Percentiles rank a stretch among this genome's conserved stretches.
phyloP scores from a whole-genome alignment of 148 eudicot species.

The Pharnaceum exiguum region DNA sequence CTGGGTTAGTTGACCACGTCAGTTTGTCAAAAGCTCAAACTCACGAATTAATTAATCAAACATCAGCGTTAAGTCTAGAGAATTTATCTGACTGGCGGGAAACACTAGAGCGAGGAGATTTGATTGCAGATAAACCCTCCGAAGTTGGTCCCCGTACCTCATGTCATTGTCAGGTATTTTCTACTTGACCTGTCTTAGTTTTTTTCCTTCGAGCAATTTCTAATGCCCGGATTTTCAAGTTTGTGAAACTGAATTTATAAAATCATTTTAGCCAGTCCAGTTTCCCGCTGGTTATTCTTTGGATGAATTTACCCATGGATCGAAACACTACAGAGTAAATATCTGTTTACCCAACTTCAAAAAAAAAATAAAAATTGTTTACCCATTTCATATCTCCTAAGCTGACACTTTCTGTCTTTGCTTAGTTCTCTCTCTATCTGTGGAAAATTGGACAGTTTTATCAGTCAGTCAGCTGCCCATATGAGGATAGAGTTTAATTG shows the following conservation, averaged over 20 bases:
- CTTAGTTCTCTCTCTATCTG: too few relatives aligned
- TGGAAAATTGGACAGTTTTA: too few relatives aligned
- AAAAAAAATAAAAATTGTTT: too few relatives aligned
- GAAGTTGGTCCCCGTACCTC: conserved; percentile 87
- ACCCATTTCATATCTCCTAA: too few relatives aligned
- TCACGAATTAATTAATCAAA: conserved; percentile 21
- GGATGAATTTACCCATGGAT: too few relatives aligned
- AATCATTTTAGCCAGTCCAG: too few relatives aligned
- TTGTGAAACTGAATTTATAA: too few relatives aligned
- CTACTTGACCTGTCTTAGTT: background rate
- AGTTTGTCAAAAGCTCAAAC: conserved; percentile 20
- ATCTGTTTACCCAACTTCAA: background rate
- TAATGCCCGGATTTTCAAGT: background rate
- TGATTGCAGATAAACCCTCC: conserved; percentile 62
- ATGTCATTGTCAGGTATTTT: conserved; percentile 88
- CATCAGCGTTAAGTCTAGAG: conserved; percentile 1
- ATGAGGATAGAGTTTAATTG: too few relatives aligned
- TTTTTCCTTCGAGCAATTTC: background rate
- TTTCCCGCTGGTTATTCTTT: too few relatives aligned
- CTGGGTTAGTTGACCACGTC: conserved; percentile 48
- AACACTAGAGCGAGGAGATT: conserved; percentile 61
- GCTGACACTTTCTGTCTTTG: too few relatives aligned
- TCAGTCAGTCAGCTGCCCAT: too few relatives aligned
- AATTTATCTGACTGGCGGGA: conserved; percentile 74
- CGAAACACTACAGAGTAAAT: background rate